Conservation (phyloP, 345 rosid genomes). For the Lagerstroemia speciosa region DNA sequence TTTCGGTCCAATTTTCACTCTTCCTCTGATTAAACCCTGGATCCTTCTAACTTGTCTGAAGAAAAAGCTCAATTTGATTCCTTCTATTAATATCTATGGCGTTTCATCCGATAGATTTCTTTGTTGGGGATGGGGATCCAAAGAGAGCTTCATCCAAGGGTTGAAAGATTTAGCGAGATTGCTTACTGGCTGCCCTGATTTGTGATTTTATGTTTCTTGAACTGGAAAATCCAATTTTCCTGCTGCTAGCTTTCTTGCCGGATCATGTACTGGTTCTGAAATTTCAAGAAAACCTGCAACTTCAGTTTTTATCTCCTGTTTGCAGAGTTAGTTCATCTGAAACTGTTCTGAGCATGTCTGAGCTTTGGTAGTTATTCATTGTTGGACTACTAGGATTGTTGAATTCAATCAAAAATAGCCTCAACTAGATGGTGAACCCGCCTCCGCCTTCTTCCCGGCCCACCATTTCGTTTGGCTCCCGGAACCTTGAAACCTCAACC, state of each 20-base stretch:
- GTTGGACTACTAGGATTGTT: not conserved
- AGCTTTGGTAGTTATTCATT: not conserved
- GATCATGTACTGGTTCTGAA: constrained; percentile 7
- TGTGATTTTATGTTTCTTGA: constrained; percentile 12
- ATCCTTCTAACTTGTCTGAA: not conserved
- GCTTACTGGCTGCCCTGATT: not conserved
- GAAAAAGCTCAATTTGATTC: not conserved
- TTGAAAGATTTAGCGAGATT: not conserved
- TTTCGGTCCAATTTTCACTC: not conserved
- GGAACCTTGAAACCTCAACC: constrained; percentile 32
- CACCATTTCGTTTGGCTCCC: constrained; percentile 28
- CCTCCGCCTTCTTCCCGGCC: constrained; percentile 41
- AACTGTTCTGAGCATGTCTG: not conserved
- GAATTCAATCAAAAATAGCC: constrained; percentile 9
- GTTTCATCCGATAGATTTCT: not conserved
- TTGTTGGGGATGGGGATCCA: not conserved
- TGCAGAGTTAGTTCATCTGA: not conserved
- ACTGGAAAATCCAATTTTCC: constrained; percentile 21
- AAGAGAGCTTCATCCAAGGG: not conserved
- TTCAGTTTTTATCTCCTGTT: not conserved
- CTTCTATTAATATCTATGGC: not conserved
- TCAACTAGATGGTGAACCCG: constrained; percentile 53
- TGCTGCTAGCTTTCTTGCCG: constrained; percentile 13
- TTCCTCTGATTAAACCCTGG: constrained; percentile 4
- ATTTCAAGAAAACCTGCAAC: not conserved